A percentile compares a stretch with the other conserved stretches of the same genome.
These are phyloP conservation scores for Alternaria metachromatica DNA, from an alignment of 2,329 filamentous ascomycete species.

Conservation along the genomic window DNA sequence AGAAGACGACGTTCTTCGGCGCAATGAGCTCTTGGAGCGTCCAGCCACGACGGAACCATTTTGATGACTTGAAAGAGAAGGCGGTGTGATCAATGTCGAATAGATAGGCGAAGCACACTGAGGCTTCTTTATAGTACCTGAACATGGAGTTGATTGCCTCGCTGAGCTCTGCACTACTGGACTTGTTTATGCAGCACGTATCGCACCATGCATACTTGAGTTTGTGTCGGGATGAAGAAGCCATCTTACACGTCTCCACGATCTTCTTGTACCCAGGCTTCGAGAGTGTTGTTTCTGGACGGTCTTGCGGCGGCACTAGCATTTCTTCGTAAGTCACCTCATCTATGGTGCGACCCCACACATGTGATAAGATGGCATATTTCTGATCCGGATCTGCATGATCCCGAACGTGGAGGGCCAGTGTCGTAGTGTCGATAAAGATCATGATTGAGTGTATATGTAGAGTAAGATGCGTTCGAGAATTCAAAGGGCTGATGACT, in stretches of 20 bases:
- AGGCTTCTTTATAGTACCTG: slow-evolving; percentile 18
- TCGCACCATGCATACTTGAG: slow-evolving; percentile 20
- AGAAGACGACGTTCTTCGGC: slow-evolving; percentile 14
- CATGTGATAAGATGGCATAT: slow-evolving; percentile 21
- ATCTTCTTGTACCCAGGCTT: slow-evolving; percentile 19
- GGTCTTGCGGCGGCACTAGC: not conserved
- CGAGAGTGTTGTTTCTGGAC: not conserved
- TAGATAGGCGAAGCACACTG: slow-evolving; percentile 16
- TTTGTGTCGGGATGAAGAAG: slow-evolving; percentile 1
- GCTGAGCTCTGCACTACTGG: slow-evolving; percentile 10
- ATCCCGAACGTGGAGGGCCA: not conserved
- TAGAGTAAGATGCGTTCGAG: not conserved
- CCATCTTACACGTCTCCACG: slow-evolving; percentile 12
- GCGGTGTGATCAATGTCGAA: slow-evolving; percentile 8
- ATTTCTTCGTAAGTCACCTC: slow-evolving; percentile 17
- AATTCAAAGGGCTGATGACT: not conserved
- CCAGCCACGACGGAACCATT: slow-evolving; percentile 17
- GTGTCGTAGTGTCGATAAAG: slow-evolving; percentile 3
- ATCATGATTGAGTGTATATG: not conserved
- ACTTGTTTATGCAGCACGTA: slow-evolving; percentile 26
- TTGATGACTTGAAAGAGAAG: slow-evolving; percentile 9
- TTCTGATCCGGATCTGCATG: not conserved
- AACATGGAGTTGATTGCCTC: slow-evolving; percentile 11
- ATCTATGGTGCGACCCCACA: slow-evolving; percentile 7
- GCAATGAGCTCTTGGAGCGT: slow-evolving; percentile 21